Percentiles rank a stretch among this genome's conserved stretches.
phyloP scores from a whole-genome alignment of 768 basidiomycete species.

The Amanita exitialis region DNA sequence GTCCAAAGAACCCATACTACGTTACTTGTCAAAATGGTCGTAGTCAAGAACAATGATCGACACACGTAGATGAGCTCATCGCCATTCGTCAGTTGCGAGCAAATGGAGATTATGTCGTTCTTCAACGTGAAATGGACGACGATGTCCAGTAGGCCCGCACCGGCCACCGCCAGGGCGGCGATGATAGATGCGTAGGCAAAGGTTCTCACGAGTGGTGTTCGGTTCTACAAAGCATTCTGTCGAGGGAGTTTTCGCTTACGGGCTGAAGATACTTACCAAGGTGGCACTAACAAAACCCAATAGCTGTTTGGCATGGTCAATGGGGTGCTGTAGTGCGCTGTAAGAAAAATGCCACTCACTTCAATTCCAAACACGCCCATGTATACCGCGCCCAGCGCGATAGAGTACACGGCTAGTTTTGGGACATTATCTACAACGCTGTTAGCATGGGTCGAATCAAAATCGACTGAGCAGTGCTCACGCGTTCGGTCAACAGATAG shows the following conservation, averaged over 20 bases:
- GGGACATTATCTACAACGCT: constrained; percentile 23
- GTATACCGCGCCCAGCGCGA: constrained; percentile 53
- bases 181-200: constrained; percentile 44
- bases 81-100: constrained; percentile 29
- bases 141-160: constrained; percentile 40
- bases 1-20: constrained; percentile 45
- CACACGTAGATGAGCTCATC: constrained; percentile 26
- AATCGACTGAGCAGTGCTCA: constrained; percentile 18
- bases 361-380: constrained; percentile 40
- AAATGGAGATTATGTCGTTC: constrained; percentile 49
- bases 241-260: background rate
- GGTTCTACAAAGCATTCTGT: constrained; percentile 33
- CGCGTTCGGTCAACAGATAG: constrained; percentile 35
- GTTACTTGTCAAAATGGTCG: constrained; percentile 13
- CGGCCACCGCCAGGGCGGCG: constrained; percentile 39
- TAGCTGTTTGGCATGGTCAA: constrained; percentile 12
- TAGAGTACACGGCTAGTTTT: constrained; percentile 41
- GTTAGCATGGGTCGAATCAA: background rate
- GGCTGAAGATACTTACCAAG: constrained; percentile 29
- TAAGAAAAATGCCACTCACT: constrained; percentile 12
- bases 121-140: constrained; percentile 63
- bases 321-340: background rate
- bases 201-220: constrained; percentile 36
- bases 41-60: background rate
- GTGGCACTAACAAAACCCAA: constrained; percentile 44